Evolutionary conservation across 1,139 yeast species (phyloP), one percentile per base, ranked within the genome.

Genomic region (Candida sanyaensis): DNA sequence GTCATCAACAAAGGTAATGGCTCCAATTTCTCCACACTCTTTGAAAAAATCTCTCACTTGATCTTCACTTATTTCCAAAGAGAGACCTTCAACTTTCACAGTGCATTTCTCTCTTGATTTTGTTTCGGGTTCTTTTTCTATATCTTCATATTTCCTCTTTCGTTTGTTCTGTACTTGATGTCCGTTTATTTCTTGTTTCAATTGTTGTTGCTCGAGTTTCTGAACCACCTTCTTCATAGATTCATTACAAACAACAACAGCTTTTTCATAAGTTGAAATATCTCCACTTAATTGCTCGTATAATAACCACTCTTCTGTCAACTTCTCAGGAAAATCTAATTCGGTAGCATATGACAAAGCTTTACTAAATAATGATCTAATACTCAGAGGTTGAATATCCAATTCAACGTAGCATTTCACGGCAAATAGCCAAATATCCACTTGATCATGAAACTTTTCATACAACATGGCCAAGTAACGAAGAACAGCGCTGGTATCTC

Each of bases 91-190:
- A 0, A 84, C 78, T 40, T 79, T 70, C 0, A 86, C 72, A 0
- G 85, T 70, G 13, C 68, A 66, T 37, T 76, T 70, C 60, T 86
- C 93, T 48, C 93, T 69, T 50, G 83, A 82, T 51, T 91, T 67
- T 28, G 49, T 44, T 23, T 41, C 46, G 1, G 55, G 49, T 6
- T 43, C 41, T 12, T 42, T 44, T 23, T 32, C 41, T 11, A 26
- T 28, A 21, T 41, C 47, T 4, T 46, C 49, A n/a, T 42, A 44
- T 21, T 45, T 47, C 31, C 47, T 28, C 37, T 47, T 50, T 21
- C 28, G 47, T 26, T 33, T 27, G 31, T 43, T 44, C n/a, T 4
- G 13, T 17, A 11, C 26, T 31, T 24, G 17, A 11, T 4, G 10
- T 24, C 41, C 30, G n/a, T 40, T 37, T 11, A 27, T 42, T 17